Conservation (phyloP, 805 yeast species). For the Yarrowia sp. region DNA sequence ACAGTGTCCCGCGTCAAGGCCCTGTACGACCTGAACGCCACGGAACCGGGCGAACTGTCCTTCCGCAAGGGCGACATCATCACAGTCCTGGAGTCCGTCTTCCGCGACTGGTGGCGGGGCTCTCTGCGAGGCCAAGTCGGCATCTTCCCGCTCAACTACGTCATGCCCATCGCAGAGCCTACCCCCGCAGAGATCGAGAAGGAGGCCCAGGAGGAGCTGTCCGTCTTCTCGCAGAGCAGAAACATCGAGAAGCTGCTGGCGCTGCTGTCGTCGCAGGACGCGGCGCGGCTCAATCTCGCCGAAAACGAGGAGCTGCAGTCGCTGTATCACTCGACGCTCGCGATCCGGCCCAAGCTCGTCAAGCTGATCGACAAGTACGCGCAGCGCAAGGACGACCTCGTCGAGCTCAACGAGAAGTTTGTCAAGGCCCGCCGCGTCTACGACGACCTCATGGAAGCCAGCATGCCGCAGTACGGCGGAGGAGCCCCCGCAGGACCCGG, state of each 20-base stretch:
- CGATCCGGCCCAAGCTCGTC: slow-evolving; percentile 72
- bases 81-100: slow-evolving; percentile 80
- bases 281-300: slow-evolving; percentile 40
- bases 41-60: slow-evolving; percentile 83
- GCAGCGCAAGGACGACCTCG: slow-evolving; percentile 71
- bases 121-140: slow-evolving; percentile 77
- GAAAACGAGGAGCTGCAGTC: slow-evolving; percentile 67
- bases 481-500: not conserved
- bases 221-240: slow-evolving; percentile 51
- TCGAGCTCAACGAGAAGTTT: slow-evolving; percentile 66
- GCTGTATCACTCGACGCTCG: slow-evolving; percentile 67
- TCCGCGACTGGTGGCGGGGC: slow-evolving; percentile 96
- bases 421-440: slow-evolving; percentile 66
- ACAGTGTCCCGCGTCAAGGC: slow-evolving; percentile 72
- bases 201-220: slow-evolving; percentile 51
- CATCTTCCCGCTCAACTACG: slow-evolving; percentile 90
- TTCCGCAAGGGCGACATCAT: slow-evolving; percentile 86
- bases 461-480: slow-evolving; percentile 34
- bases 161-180: slow-evolving; percentile 69
- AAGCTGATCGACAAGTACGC: slow-evolving; percentile 75
- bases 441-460: slow-evolving; percentile 64
- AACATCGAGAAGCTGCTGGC: slow-evolving; percentile 71
- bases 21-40: slow-evolving; percentile 71
- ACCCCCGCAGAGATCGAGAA: slow-evolving; percentile 56
- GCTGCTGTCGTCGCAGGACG: slow-evolving; percentile 45